Evolutionary conservation across 192 early-diverging fungal species (phyloP), one percentile per base, ranked within the genome.

Genomic region (Phycomyces nitens): DNA sequence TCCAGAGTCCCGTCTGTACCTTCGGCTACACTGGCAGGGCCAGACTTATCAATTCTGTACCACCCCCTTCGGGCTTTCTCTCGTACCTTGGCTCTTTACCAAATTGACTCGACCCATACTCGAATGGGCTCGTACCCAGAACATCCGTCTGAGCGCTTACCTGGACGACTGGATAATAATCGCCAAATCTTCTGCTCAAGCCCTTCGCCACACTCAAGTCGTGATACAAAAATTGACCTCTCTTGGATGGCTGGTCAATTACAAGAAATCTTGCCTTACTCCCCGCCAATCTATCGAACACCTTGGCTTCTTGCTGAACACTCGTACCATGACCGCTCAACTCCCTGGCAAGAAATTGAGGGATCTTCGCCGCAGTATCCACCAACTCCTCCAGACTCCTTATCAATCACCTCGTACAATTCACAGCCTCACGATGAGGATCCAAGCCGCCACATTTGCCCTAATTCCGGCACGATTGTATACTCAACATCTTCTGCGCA

Each of bases 371-470:
- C 49, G 64, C 0, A 62, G 62, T 50, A 71, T 71, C 50, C 60
- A 52, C 15, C 68, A 70, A 42, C 60, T 70, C 0, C 2, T 63
- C 11, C 63, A 56, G 55, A 57, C 58, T 0, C 57, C 68, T 2
- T 21, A 9, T 0, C 44, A 42, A 5, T 55, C 61, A 14, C 22
- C 53, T 65, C 42, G n/a, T n/a, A n/a, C n/a, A n/a, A n/a, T n/a
- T n/a, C n/a, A n/a, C n/a, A n/a, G n/a, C n/a, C n/a, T n/a, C n/a
- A n/a, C n/a, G n/a, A n/a, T n/a, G n/a, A n/a, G n/a, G n/a, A n/a
- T n/a, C n/a, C n/a, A n/a, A n/a, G 64, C 75, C 26, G 69, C 65
- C 0, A 72, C 75, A 10, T 38, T 64, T 24, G 68, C 70, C 0
- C 23, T 77, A 0, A 56, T 72, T 23, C 68, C 71, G 29, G 70